Evolutionary conservation across 2,329 filamentous ascomycete species (phyloP), one percentile per base, ranked within the genome.

Genomic region (Clonostachys rosea): DNA sequence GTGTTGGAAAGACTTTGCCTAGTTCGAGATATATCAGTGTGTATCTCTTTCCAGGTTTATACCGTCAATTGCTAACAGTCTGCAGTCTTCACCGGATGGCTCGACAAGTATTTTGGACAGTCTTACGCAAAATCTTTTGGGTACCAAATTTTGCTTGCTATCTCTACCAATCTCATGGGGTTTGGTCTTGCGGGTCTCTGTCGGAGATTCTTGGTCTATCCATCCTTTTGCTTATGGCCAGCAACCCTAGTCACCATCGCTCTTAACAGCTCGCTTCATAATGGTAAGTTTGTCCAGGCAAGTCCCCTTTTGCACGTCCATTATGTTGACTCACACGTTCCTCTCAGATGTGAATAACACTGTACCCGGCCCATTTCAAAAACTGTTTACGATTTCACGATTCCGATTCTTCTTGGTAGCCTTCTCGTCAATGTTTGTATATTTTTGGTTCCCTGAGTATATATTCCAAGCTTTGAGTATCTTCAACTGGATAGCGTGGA

Each of bases 401-500:
- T 67, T 73, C 45, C 66, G 60, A 14, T 75, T 78, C 55, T 79
- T 80, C 56, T 52, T 66, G 33, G 50, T 67, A 18, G 57, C 67
- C 1, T 74, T 74, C 37, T 53, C 52, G 1, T 65, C 59, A 49
- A 78, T 78, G 69, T 79, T 78, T 47, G 52, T 74, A 5, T 81
- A 72, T 55, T 79, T 76, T 51, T 79, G 73, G 72, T 67, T 81
- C 42, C 78, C 76, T 1, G 69, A 73, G 49, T 77, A 71, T 50
- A 56, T 81, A 41, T 79, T 78, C 53, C 61, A 61, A 13, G 72
- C 67, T 5, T 55, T 79, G 11, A 67, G 64, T 40, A 59, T 63
- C 48, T 79, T 81, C 56, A 72, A 66, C 52, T 81, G 75, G 73
- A 69, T 78, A 54, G 70, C 69, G 0, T 81, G 76, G 76, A 79